Evolutionary conservation across 176 grass and related monocot genomes (phyloP), one percentile per base, ranked within the genome.

Genomic region (Paspalum notatum): DNA sequence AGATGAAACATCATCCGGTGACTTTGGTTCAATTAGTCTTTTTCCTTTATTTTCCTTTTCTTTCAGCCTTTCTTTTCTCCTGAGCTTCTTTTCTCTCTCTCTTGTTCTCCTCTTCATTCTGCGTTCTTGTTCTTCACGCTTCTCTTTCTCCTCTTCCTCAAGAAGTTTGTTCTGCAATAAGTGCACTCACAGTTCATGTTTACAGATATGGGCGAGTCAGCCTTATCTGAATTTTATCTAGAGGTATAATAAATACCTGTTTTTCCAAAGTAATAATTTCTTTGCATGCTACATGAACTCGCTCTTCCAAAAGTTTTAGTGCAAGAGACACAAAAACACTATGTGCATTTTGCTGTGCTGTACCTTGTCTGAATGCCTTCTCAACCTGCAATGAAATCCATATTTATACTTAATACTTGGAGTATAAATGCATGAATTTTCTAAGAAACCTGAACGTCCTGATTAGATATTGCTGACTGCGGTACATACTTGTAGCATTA

Each of bases 141-240:
- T 95, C 66, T 98, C 96, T 79, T 86, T 98, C 84, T 98, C 96
- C 74, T 95, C 96, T 93, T 98, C 96, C 85, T 98, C 96, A 32
- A 94, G 85, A 88, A 97, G 91, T 63, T 89, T 90, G 62, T 89
- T 98, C 95, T 98, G 81, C 72, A 86, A 81, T 66, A 67, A 49
- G 12, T 75, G 24, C 22, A 67, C 13, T 48, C 20, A 49, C 47
- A 49, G 62, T 71, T 71, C 15, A 77, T 49, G 78, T 55, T 68
- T 9, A 81, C 57, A 56, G 15, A 83, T 72, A 80, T 13, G 25
- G 74, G 55, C 47, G 22, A 50, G 22, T 44, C 55, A 64, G 40
- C 25, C 12, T 51, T 57, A 55, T 41, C 32, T 55, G 62, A 47
- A 24, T 51, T 21, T 83, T 74, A 9, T 57, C n/a, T 79, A 72